A percentile compares a stretch with the other conserved stretches of the same genome.
phyloP scores from a whole-genome alignment of 371 early-diverging fungal genomes.

The Mucor plumbeus region DNA sequence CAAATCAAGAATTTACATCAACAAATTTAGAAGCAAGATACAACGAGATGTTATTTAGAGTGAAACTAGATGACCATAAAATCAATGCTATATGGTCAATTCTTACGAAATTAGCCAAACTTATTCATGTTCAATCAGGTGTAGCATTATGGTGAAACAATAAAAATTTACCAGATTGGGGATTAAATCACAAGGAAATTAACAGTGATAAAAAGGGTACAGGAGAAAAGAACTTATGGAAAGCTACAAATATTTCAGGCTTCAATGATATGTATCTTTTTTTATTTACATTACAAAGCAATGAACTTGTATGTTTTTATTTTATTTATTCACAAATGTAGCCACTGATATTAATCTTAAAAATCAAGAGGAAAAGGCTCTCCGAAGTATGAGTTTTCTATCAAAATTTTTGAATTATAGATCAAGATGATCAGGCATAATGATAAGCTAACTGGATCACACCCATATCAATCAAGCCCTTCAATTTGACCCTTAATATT shows the following conservation, averaged over 20 bases:
- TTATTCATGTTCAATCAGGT: constrained; percentile 75
- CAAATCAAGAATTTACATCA: constrained; percentile 92
- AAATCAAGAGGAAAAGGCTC: constrained; percentile 43
- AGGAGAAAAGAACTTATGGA: constrained; percentile 68
- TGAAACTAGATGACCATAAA: constrained; percentile 42
- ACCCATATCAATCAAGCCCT: constrained; percentile 91
- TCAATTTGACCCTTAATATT: constrained; percentile 85
- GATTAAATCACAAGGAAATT: constrained; percentile 93
- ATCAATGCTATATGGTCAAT: constrained; percentile 53
- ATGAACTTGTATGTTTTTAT: constrained; percentile 49
- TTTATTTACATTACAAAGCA: not conserved
- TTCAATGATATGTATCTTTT: constrained; percentile 40
- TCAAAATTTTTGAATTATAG: constrained; percentile 84
- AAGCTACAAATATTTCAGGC: constrained; percentile 60
- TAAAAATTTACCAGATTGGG: constrained; percentile 95
- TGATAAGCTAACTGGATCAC: constrained; percentile 83
- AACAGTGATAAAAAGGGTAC: constrained; percentile 73
- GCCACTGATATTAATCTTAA: constrained; percentile 35
- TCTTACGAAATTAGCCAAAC: constrained; percentile 56
- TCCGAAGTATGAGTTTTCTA: constrained; percentile 66
- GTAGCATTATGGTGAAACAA: constrained; percentile 82
- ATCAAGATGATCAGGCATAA: constrained; percentile 88
- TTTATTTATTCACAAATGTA: constrained; percentile 82
- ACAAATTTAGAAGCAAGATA: constrained; percentile 48
- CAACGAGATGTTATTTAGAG: constrained; percentile 68